Evolutionary conservation across 108 stramenopile species (phyloP), one percentile per base, ranked within the genome.

Genomic region (Cyclotella baltica): DNA sequence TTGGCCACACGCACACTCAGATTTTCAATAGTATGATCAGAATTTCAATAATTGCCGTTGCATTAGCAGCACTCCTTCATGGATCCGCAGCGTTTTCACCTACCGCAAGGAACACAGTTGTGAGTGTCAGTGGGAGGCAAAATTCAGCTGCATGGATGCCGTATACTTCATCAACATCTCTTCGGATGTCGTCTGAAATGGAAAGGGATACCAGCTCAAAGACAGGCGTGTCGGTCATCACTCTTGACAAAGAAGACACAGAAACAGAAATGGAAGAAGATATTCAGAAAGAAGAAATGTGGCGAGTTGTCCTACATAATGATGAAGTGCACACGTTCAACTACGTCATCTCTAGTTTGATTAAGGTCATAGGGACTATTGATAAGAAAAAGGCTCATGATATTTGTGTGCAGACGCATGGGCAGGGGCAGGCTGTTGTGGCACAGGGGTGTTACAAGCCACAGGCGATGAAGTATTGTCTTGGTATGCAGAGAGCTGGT

Each of bases 301-400:
- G 96, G 94, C 88, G 96, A 27, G 96, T 98, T 3, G 81, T 98
- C 22, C 86, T 98, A 36, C 97, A 98, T 88, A 97, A 98, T 80
- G 97, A 98, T 84, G 96, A 97, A 77, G 93, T 97, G 25, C 96
- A 98, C 83, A 97, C 96, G 0, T 97, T 98, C 83, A 92, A 96
- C 64, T 98, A 98, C 67, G 97, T 98, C n/a, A 91, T 95, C 65
- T 86, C 90, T 53, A 88, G 86, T 86, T 84, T 97, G 61, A 87
- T 85, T 72, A 96, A 96, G 78, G 92, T 91, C 36, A 90, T 95
- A 35, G 92, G 91, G 57, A 93, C 90, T n/a, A 64, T 94, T 61
- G 92, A 93, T 62, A 85, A 88, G 58, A 93, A 93, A 69, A 94
- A 93, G 58, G 93, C 97, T 16, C 92, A 94, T 75, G 92, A 96